Base-by-base conservation (phyloP, 331 rosid genomes). In the Malus hybrid region DNA sequence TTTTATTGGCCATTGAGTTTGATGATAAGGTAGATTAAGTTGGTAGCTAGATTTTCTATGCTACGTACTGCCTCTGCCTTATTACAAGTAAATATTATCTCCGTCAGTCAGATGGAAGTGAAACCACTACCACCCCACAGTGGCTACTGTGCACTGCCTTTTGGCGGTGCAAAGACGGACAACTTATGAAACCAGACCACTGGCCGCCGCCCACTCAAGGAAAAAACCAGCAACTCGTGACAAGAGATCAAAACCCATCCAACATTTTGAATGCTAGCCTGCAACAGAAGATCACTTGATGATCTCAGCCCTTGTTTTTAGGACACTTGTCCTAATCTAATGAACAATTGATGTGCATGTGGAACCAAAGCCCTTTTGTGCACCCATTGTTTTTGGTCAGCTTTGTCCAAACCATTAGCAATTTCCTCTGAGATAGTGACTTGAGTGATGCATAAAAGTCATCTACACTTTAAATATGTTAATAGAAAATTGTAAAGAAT, bases 301-400 rank as follows among this genome's bases (percentile, higher is more conserved):
- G 66, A n/a, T 82, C 82, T 13, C 22, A 55, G 39, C 57, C 72
- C 46, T 3, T 75, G 29, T 20, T 18, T 61, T n/a, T 12, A 2
- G 29, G 56, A 54, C 72, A 82, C 83, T 80, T 82, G 90, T 76
- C 69, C 13, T 72, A 59, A 79, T 86, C 82, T 60, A 19, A 61
- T 31, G 7, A 67, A 64, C 59, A 46, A 5, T 64, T 60, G 42
- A 27, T 29, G 32, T 24, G 1, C 16, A 7, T 28, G 28, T 12
- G 66, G 31, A 79, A 71, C 83, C 82, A 74, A 77, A 20, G 69
- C 32, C 12, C 50, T 19, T 71, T 5, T 60, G 48, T 10, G 65
- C 34, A 66, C 96, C 90, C 96, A 81, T 81, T 78, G 92, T 88
- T 88, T 85, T 15, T 50, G 73, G 24, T 57, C 78, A 60, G 31